phyloP scores from a whole-genome alignment of 1,284 basidiomycete species.

The Afroboletus lepidellus region DNA sequence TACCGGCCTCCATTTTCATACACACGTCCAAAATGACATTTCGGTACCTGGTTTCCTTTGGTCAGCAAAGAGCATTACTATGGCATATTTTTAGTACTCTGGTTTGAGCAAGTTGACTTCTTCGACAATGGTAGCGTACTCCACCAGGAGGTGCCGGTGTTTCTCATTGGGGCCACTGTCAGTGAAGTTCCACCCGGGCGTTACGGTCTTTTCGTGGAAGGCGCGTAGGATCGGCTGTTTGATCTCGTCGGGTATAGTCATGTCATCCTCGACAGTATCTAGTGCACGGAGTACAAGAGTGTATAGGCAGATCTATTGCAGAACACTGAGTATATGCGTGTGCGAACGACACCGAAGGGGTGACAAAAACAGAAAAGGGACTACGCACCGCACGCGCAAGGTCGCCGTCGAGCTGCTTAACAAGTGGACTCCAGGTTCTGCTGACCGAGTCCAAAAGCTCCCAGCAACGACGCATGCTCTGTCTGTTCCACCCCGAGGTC shows the following conservation, averaged over 20 bases:
- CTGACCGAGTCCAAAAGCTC: constrained; percentile 86
- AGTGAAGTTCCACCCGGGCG: constrained; percentile 87
- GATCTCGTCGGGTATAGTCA: constrained; percentile 85
- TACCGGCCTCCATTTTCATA: constrained; percentile 87
- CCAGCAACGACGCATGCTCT: constrained; percentile 90
- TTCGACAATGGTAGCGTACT: constrained; percentile 83
- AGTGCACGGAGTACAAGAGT: constrained; percentile 92
- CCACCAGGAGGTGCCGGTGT: constrained; percentile 84
- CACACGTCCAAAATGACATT: constrained; percentile 82
- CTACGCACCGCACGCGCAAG: constrained; percentile 82
- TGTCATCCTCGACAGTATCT: constrained; percentile 98
- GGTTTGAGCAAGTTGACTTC: constrained; percentile 75
- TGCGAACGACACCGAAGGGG: no score
- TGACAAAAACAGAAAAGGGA: not conserved
- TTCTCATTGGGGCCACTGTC: constrained; percentile 88
- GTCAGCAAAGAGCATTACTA: not conserved
- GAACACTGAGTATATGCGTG: not conserved
- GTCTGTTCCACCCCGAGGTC: constrained; percentile 80
- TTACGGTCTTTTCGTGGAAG: constrained; percentile 81
- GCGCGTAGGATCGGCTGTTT: constrained; percentile 87
- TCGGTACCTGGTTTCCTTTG: constrained; percentile 57
- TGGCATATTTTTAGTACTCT: constrained; percentile 43
- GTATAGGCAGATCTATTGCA: constrained; percentile 82
- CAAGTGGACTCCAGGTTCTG: constrained; percentile 89
- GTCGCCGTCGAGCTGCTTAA: constrained; percentile 96